Evolutionary conservation across 257 asterid species (phyloP).

Genomic region (Nicotiana benthamiana): DNA sequence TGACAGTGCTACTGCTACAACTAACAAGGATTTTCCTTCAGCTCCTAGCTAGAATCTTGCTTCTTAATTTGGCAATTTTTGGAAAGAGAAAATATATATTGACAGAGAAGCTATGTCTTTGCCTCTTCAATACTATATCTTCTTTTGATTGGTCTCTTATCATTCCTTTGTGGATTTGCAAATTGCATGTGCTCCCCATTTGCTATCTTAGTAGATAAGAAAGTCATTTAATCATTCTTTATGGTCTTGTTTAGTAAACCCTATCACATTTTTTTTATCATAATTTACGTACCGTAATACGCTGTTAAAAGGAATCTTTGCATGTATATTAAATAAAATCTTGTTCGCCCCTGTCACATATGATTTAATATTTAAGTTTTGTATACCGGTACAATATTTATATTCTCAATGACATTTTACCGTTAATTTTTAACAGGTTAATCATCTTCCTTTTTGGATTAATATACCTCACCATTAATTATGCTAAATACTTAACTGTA

Average conservation of each 20-base stretch:
- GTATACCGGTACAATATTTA: too few species aligned
- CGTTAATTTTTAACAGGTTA: too few species aligned
- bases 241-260: neutral
- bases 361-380: too few species aligned
- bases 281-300: too few species aligned
- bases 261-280: neutral
- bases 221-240: conserved; percentile 10
- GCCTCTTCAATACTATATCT: neutral
- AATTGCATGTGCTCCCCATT: conserved; percentile 23
- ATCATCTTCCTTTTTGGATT: too few species aligned
- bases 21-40: conserved; percentile 10
- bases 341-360: neutral
- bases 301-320: neutral
- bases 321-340: neutral
- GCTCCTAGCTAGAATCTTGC: conserved; percentile 18
- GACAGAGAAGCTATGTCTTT: neutral
- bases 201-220: conserved; percentile 29
- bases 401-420: too few species aligned
- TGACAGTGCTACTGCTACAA: neutral
- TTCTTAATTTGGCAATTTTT: conserved; percentile 13
- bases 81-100: neutral
- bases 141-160: conserved; percentile 24
- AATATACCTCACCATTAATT: too few species aligned
- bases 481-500: too few species aligned
- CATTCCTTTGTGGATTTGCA: conserved; percentile 15